Base-by-base conservation (phyloP, 345 rosid species). In the Eucalyptus marginata region DNA sequence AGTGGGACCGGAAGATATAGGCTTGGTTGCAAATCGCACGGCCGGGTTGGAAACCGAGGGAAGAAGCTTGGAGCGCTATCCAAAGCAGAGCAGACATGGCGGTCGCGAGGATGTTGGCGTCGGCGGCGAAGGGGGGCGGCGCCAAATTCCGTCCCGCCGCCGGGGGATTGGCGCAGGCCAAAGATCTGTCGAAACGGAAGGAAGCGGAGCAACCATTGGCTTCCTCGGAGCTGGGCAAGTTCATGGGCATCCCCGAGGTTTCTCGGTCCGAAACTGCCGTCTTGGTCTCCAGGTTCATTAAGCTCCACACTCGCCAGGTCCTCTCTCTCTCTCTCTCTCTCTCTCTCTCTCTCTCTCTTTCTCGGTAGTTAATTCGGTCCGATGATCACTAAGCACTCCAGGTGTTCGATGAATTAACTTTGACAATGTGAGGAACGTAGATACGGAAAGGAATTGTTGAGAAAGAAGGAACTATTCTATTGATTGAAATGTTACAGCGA, bases 231-330 rank as follows among this genome's bases (percentile, higher is more conserved):
- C 76, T 93, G 90, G 94, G 94, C 36, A 90, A 89, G 86, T 92
- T 91, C 90, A 87, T 94, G 33, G 93, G 93, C 36, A 86, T 92
- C 49, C 91, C 91, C 13, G 92, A 90, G 66, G 89, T 91, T 17
- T 40, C 91, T 87, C 92, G 92, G 44, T 90, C 93, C n/a, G 94
- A 91, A 46, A 86, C 92, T 49, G 49, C 93, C 71, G 89, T 88
- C 40, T 89, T 93, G 91, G 86, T 94, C 91, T 52, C 94, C 91
- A 90, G 79, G 91, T 94, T 93, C 93, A 90, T 94, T 89, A 94
- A 93, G 90, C 92, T 94, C 91, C 92, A 94, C 90, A 91, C 91
- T 59, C 92, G 90, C 25, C 89, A 92, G 94, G 95, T 94, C 40
- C 49, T 25, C 25, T 43, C 87, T 25, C 25, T 43, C 87, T 27